These are phyloP conservation scores for Monilinia fructigena DNA, from an alignment of 2,329 filamentous ascomycete species.

Conservation along the genomic window DNA sequence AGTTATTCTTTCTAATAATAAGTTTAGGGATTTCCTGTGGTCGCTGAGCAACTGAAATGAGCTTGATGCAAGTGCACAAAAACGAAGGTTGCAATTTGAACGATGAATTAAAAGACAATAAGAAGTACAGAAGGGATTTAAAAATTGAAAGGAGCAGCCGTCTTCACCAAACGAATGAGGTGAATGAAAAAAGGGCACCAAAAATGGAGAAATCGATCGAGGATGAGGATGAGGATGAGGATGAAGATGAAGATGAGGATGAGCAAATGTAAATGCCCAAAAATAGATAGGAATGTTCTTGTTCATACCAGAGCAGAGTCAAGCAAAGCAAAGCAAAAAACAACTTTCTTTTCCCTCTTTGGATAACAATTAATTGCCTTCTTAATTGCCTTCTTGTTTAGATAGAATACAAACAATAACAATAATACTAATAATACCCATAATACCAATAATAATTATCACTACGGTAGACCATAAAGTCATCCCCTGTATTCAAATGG, in stretches of 20 bases:
- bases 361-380: neutral
- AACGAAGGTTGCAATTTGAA: constrained; percentile 7
- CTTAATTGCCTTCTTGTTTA: neutral
- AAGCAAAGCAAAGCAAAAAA: neutral
- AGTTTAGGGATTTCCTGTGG: neutral
- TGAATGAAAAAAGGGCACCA: constrained; percentile 35
- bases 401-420: neutral
- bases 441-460: neutral
- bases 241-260: neutral
- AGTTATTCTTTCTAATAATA: neutral
- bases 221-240: neutral
- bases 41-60: constrained; percentile 19
- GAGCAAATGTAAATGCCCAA: constrained; percentile 1
- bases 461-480: constrained; percentile 9
- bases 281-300: constrained; percentile 18
- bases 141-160: neutral
- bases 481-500: neutral
- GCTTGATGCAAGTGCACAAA: constrained; percentile 12
- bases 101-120: constrained; percentile 13
- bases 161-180: constrained; percentile 54
- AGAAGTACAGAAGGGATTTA: neutral
- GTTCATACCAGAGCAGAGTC: constrained; percentile 11
- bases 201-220: constrained; percentile 10
- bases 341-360: neutral
- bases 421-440: too few relatives aligned